Base-by-base conservation (phyloP, 768 basidiomycete species). In the Leccinellum albellum region DNA sequence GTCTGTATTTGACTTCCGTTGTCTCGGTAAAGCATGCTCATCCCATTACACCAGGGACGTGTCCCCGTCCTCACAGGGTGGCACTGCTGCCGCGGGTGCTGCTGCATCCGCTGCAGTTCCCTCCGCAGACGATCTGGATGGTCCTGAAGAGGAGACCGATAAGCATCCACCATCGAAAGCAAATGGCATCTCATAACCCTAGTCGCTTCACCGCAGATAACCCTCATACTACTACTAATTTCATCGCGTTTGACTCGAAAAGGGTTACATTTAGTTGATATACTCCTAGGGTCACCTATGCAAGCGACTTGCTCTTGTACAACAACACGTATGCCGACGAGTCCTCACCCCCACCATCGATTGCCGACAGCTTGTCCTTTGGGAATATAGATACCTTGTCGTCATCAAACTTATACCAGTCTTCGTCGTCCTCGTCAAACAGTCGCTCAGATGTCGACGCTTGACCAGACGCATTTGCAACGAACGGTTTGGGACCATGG, bases 401-500 rank as follows among this genome's bases (percentile, higher is more conserved):
- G 63, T 98, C 94, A 66, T 98, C 96, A 66, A 95, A 98, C 75
- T 95, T 96, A 76, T 89, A 91, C 96, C 96, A 91, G 67, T 89
- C 88, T 59, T 89, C 87, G 50, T 91, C 86, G 46, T 85, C 84
- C 49, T 86, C 70, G 55, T 78, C 79, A 47, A 64, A 64, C 20
- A 60, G 56, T 24, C 65, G 49, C 13, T 60, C 65, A 20, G 61
- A 53, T 20, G 49, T 51, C 20, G 66, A 58, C 17, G 53, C 57
- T 23, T 61, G 35, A 28, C 20, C 56, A 12, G 64, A 42, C 0
- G 51, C 51, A 24, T 51, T 47, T 10, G 56, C 53, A 14, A 32
- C 51, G 0, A 46, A 32, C 48, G 53, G 21, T 47, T 51, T 60
- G 21, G 57, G 23, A 4, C 75, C 76, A 51, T 84, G 81, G 75